Evolutionary conservation across 768 basidiomycete genomes (phyloP), one percentile per base, ranked within the genome.

Genomic region (button mushroom (Agaricus bisporus)): DNA sequence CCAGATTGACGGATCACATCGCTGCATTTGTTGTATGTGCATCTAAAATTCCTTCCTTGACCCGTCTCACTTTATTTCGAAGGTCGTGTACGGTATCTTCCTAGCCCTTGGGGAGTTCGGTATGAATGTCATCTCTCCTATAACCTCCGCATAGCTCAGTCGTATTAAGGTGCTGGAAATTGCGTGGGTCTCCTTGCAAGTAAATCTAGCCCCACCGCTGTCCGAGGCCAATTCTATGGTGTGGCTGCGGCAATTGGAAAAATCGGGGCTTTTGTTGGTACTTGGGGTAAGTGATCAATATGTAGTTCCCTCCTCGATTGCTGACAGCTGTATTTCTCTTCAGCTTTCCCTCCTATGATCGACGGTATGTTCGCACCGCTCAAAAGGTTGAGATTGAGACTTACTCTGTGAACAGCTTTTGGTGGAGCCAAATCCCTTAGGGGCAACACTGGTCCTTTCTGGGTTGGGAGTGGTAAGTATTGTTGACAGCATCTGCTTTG

Each of bases 41-140:
- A 28, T 20, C 18, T 38, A 41, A n/a, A 17, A 10, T 32, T 17
- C 22, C 32, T 1, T 32, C 32, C 32, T 28, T 29, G n/a, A 32
- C 10, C 28, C 1, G 3, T 17, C 20, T 7, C 25, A 39, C 29
- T 7, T 39, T 36, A 43, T 7, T 41, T 42, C 32, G 46, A 37
- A 83, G 81, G 82, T 95, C 32, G 72, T 97, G 7, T 95, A 97
- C 61, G 95, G 94, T 12, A 81, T 97, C 46, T 97, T 97, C 79
- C 64, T 95, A 61, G 84, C 81, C 62, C 86, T 93, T 51, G 95
- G 94, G 44, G 94, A 95, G 70, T 71, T 92, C 25, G 91, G 89
- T 76, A 52, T 29, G 73, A 26, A 8, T 17, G 4, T 61, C 8
- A 39, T n/a, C 26, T 22, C n/a, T n/a, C 41, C 55, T 18, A 5